Conservation (phyloP, 1,284 basidiomycete species). For the Baeospora myosura region DNA sequence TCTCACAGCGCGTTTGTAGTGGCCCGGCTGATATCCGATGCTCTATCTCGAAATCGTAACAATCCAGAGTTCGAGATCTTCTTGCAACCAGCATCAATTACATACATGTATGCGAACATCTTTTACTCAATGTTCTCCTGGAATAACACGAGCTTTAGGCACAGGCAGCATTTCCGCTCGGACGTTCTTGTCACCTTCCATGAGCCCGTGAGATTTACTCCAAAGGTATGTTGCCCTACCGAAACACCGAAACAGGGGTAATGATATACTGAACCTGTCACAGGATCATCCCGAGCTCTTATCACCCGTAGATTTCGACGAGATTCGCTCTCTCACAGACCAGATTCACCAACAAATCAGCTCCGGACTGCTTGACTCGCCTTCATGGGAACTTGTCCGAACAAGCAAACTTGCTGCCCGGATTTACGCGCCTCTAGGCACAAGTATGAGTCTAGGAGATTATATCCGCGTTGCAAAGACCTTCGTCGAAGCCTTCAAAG, state of each 20-base stretch:
- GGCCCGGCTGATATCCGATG: constrained; percentile 72
- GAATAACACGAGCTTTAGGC: constrained; percentile 34
- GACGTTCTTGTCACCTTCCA: constrained; percentile 83
- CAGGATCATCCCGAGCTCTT: constrained; percentile 67
- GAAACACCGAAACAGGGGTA: not conserved
- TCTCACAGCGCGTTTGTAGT: constrained; percentile 34
- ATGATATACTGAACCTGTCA: not conserved
- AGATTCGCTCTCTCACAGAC: constrained; percentile 56
- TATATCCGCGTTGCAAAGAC: constrained; percentile 67
- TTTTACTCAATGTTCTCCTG: constrained; percentile 2
- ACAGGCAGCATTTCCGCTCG: constrained; percentile 72
- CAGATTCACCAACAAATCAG: constrained; percentile 63
- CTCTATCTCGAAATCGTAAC: constrained; percentile 62
- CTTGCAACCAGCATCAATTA: constrained; percentile 73
- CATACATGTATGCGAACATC: constrained; percentile 60
- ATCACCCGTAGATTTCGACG: constrained; percentile 53
- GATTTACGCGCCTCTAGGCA: constrained; percentile 79
- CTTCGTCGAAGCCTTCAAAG: constrained; percentile 72
- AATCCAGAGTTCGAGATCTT: constrained; percentile 65
- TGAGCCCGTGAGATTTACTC: constrained; percentile 59
- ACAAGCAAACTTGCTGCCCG: constrained; percentile 68
- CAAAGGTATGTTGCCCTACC: constrained; percentile 36
- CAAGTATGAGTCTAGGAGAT: constrained; percentile 73
- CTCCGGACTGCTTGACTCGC: constrained; percentile 72
- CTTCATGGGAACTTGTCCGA: constrained; percentile 73